These are phyloP conservation scores for Camptophora hylomeconis DNA, from an alignment of 2,329 filamentous ascomycete genomes.

Conservation along the genomic window DNA sequence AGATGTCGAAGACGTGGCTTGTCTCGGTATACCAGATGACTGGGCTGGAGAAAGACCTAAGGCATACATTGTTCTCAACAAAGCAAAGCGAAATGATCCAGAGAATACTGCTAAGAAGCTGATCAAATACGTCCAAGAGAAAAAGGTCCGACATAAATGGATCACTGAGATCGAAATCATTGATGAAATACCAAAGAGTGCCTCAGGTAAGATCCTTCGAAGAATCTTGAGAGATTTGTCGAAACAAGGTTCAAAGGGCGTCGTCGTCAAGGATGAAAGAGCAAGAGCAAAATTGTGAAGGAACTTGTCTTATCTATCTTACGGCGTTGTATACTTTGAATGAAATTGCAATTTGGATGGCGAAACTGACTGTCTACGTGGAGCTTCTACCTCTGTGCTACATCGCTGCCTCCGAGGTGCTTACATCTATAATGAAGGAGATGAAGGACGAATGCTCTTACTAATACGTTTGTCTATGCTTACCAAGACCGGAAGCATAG, in stretches of 20 bases:
- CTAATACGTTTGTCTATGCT: no score
- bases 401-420: no score
- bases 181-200: conserved; percentile 36
- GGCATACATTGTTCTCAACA: conserved; percentile 32
- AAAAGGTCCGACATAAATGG: conserved; percentile 23
- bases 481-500: no score
- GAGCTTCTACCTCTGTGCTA: no score
- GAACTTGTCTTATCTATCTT: background rate
- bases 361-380: no score
- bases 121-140: conserved; percentile 23
- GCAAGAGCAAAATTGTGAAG: conserved; percentile 10
- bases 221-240: conserved; percentile 15
- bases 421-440: no score
- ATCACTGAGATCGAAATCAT: conserved; percentile 35
- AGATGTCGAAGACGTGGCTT: conserved; percentile 32
- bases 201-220: conserved; percentile 38
- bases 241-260: conserved; percentile 10
- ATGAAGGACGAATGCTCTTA: no score
- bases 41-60: conserved; percentile 20
- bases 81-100: conserved; percentile 7
- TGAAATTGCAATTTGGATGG: no score
- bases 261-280: conserved; percentile 13
- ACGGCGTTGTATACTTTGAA: no score
- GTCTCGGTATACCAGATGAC: conserved; percentile 30
- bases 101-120: conserved; percentile 8